phyloP scores from a whole-genome alignment of 441 rosid species.

The Monsonia emarginata region DNA sequence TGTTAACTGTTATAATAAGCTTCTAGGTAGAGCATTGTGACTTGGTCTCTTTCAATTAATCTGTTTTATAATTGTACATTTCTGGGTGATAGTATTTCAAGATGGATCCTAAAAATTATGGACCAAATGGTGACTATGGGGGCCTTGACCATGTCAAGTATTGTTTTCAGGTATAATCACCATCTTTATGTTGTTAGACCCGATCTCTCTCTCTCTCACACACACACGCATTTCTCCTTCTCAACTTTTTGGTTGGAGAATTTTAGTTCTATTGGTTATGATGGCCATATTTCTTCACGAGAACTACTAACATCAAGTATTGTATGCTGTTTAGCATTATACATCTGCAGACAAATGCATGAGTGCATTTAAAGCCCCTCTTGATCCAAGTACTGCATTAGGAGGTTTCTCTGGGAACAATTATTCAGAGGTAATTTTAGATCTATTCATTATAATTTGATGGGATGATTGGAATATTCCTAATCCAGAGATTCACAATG shows the following conservation, averaged over 20 bases:
- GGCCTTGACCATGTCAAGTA: slow-evolving; percentile 77
- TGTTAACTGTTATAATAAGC: neutral
- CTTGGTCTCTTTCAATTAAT: slow-evolving; percentile 10
- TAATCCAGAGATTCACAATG: slow-evolving; percentile 14
- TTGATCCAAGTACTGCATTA: slow-evolving; percentile 86
- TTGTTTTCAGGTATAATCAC: slow-evolving; percentile 71
- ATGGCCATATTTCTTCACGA: neutral
- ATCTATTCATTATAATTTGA: slow-evolving; percentile 11
- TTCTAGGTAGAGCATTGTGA: neutral
- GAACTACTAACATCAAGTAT: slow-evolving; percentile 11
- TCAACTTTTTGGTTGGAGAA: neutral
- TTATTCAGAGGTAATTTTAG: slow-evolving; percentile 62
- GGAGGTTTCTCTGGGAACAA: slow-evolving; percentile 88
- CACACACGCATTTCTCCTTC: neutral
- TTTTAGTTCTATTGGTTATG: neutral
- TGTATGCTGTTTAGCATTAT: slow-evolving; percentile 56
- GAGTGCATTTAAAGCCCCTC: slow-evolving; percentile 94
- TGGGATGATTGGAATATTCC: slow-evolving; percentile 8
- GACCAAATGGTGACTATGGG: slow-evolving; percentile 33
- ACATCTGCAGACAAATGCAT: slow-evolving; percentile 80
- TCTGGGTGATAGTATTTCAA: slow-evolving; percentile 61
- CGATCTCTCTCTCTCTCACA: neutral
- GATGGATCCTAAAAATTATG: slow-evolving; percentile 66
- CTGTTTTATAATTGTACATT: neutral
- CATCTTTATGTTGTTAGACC: neutral